phyloP scores from a whole-genome alignment of 2,329 filamentous ascomycete genomes.

The Colletotrichum endophyticum region DNA sequence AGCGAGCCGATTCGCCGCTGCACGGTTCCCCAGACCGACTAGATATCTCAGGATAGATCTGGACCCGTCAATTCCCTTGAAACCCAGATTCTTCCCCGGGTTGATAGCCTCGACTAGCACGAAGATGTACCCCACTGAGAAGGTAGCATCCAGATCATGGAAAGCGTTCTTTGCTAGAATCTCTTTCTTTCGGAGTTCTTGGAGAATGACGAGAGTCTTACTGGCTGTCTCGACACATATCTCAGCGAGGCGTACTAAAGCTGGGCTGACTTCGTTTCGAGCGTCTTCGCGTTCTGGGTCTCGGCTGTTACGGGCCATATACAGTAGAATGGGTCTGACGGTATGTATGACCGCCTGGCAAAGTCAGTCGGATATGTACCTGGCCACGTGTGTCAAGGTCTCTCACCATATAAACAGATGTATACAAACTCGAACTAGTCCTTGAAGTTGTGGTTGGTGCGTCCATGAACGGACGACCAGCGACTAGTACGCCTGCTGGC shows the following conservation, averaged over 20 bases:
- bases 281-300: not conserved
- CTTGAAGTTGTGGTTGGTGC: not conserved
- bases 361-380: not conserved
- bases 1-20: not conserved
- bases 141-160: conserved; percentile 2
- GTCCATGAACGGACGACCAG: not conserved
- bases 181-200: not conserved
- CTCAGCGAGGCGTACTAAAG: not conserved
- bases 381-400: accelerated
- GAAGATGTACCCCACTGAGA: conserved; percentile 12
- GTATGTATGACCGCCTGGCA: not conserved
- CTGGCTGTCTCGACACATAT: conserved; percentile 15
- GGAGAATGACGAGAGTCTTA: conserved; percentile 4
- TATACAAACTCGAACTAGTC: conserved; percentile 1
- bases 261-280: not conserved
- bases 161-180: conserved; percentile 10
- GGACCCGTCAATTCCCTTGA: not conserved
- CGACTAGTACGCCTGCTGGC: not conserved
- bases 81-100: not conserved
- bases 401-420: not conserved
- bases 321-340: conserved; percentile 1
- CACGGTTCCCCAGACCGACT: conserved; percentile 4
- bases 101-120: conserved; percentile 17
- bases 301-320: conserved; percentile 8
- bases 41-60: not conserved